A percentile compares a stretch with the other conserved stretches of the same genome.
These are phyloP conservation scores for Aspergillus mulundensis DNA, from an alignment of 495 filamentous ascomycete genomes.

Conservation along the genomic window DNA sequence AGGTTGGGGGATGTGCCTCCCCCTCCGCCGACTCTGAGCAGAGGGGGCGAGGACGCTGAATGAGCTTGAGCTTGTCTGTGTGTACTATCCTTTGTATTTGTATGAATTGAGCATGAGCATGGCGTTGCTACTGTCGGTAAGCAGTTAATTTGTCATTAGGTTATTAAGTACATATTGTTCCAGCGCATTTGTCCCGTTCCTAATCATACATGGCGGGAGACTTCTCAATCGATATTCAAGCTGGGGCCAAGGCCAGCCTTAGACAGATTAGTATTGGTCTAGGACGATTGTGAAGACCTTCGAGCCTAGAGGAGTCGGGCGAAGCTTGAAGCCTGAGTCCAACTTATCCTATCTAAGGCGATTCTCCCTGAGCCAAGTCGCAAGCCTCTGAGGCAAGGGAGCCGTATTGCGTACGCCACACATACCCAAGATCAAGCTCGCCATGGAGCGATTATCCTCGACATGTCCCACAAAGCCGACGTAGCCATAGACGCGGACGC, in stretches of 20 bases:
- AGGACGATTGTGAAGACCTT: too few species aligned
- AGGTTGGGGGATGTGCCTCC: constrained; percentile 6
- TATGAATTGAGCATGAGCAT: not conserved
- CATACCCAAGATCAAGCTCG: constrained; percentile 16
- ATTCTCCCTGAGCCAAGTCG: too few species aligned
- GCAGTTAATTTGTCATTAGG: too few species aligned
- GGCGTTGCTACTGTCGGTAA: not conserved
- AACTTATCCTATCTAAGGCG: too few species aligned
- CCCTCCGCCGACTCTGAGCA: not conserved
- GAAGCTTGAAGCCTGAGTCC: too few species aligned
- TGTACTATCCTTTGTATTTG: not conserved
- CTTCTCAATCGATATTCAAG: too few species aligned
- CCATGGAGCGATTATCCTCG: constrained; percentile 16
- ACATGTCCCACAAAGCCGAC: constrained; percentile 19
- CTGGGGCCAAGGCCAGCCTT: too few species aligned
- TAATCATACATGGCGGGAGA: too few species aligned
- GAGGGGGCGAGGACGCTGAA: not conserved
- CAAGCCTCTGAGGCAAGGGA: not conserved
- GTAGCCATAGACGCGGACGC: constrained; percentile 1
- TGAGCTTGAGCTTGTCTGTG: not conserved
- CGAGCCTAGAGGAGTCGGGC: too few species aligned
- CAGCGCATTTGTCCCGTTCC: too few species aligned
- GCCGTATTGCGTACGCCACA: constrained; percentile 2
- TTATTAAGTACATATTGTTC: too few species aligned
- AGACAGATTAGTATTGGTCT: too few species aligned